Base-by-base conservation (phyloP, 2,329 filamentous ascomycete genomes). In the Falciphora oryzae region DNA sequence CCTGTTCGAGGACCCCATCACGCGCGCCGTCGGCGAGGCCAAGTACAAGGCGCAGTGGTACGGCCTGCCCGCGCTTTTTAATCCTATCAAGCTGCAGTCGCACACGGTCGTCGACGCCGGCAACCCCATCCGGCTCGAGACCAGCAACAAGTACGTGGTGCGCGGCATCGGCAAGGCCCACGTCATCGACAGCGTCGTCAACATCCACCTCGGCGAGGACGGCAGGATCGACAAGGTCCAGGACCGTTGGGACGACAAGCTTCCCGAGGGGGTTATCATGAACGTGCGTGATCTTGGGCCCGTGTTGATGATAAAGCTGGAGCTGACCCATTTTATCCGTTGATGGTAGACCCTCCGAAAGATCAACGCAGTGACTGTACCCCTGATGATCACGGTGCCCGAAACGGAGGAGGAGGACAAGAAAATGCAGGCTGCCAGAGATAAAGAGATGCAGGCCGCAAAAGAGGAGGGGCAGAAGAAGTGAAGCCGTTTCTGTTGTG, bases 61-160 rank as follows among this genome's bases (percentile, higher is more conserved):
- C 71, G 86, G 86, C 2, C 77, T 89, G 1, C 78, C 85, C 63
- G 74, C 80, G 4, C 81, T 84, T 2, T 89, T 89, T 72, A 78
- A 75, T 59, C 79, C 84, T 61, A 88, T 88, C 68, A 77, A 83
- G 71, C 80, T 84, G 31, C 76, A 85, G 60, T 75, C 78, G 50
- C 81, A 87, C 71, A 72, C 77, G 56, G 85, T 89, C 14, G 83
- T 75, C 0, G 79, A 77, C 22, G 73, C 76, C 0, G 85, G 85
- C 1, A 87, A 89, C 68, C 86, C 87, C 0, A 87, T 89, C 57
- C 74, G 79, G 65, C 74, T 89, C 70, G 78, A 85, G 25, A 67
- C 78, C 57, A 67, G 67, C 66, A 78, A 78, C 68, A 73, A 69
- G 63, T 78, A 78, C 66, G 70, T 72, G 4, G 67, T 78, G 58